Conservation (phyloP, 768 basidiomycete species). For the Psilocybe subaeruginosa region DNA sequence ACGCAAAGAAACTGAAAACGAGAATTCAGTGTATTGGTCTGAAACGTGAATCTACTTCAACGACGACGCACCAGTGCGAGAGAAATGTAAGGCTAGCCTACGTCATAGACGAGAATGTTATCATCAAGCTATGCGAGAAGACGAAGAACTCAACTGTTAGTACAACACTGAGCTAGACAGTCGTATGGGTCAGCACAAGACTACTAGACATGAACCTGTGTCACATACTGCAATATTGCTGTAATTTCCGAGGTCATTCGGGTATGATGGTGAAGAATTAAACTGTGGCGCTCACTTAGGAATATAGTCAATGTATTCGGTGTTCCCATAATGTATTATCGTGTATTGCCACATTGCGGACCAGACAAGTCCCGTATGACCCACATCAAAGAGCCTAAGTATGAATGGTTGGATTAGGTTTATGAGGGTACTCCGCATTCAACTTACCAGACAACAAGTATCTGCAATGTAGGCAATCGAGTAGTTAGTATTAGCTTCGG, state of each 20-base stretch:
- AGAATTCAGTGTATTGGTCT: not conserved
- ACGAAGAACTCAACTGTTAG: not conserved
- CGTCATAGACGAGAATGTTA: not conserved
- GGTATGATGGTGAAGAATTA: not conserved
- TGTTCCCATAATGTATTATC: constrained; percentile 31
- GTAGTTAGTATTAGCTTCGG: not conserved
- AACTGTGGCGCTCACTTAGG: constrained; percentile 29
- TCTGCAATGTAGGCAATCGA: constrained; percentile 15
- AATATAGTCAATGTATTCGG: constrained; percentile 31
- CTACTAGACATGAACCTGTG: not conserved
- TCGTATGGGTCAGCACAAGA: not conserved
- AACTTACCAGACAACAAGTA: constrained; percentile 14
- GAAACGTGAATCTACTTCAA: no score
- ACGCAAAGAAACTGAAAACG: not conserved
- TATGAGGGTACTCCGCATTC: no score
- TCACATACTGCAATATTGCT: constrained; percentile 22
- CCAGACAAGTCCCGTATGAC: constrained; percentile 41
- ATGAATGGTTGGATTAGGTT: not conserved
- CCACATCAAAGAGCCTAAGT: constrained; percentile 38
- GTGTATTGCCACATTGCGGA: constrained; percentile 41
- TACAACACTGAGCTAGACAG: not conserved
- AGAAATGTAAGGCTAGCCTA: not conserved
- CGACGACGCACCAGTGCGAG: not conserved
- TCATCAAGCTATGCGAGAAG: not conserved
- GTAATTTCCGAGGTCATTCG: not conserved